phyloP scores from a whole-genome alignment of 371 early-diverging fungal species.

The Blakeslea trispora region DNA sequence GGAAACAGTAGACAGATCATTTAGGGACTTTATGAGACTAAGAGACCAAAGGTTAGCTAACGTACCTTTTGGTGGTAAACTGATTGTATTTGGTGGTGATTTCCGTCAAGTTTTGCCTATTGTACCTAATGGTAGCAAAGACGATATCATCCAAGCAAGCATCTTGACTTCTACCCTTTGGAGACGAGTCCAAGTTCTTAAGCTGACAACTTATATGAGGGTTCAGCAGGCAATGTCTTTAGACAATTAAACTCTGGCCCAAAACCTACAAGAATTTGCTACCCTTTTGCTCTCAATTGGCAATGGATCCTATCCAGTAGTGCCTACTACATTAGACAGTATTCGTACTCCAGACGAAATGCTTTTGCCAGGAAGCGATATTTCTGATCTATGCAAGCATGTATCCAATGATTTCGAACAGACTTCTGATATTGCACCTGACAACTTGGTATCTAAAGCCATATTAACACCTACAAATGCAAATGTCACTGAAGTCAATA shows the following conservation, averaged over 20 bases:
- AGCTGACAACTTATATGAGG: constrained; percentile 13
- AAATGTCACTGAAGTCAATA: constrained; percentile 2
- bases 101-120: constrained; percentile 18
- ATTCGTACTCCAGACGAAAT: not conserved
- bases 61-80: constrained; percentile 33
- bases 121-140: constrained; percentile 10
- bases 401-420: too few species aligned
- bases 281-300: not conserved
- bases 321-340: not conserved
- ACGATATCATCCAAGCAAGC: constrained; percentile 3
- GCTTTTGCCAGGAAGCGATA: too few species aligned
- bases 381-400: too few species aligned
- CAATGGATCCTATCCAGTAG: not conserved
- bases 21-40: constrained; percentile 26
- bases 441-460: not conserved
- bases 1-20: constrained; percentile 27
- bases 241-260: not conserved
- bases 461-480: constrained; percentile 11
- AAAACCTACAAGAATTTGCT: constrained; percentile 4
- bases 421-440: too few species aligned
- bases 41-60: constrained; percentile 6
- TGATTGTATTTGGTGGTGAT: constrained; percentile 16
- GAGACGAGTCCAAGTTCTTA: not conserved
- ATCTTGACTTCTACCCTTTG: not conserved
- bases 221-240: constrained; percentile 9